Conservation (phyloP, 345 rosid species). For the Acer yangbiense region DNA sequence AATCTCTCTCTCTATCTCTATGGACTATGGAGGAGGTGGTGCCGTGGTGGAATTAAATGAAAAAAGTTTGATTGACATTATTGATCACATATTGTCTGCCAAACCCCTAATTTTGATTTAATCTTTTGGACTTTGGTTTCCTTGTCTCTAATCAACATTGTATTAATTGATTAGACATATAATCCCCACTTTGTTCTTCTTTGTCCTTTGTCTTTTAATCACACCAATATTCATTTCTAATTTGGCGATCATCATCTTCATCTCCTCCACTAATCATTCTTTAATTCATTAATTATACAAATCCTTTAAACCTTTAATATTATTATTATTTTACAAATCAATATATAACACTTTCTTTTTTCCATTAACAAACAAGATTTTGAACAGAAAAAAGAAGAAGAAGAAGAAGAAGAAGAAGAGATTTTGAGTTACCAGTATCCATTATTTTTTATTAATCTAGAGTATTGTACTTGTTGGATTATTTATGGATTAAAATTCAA, state of each 20-base stretch:
- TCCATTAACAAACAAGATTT: neutral
- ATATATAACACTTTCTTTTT: neutral
- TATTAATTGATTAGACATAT: neutral
- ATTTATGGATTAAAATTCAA: too few relatives aligned
- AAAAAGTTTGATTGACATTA: neutral
- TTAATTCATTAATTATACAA: too few relatives aligned
- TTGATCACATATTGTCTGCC: conserved; percentile 30
- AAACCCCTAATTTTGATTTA: conserved; percentile 13
- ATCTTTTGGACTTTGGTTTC: conserved; percentile 26
- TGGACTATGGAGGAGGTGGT: neutral
- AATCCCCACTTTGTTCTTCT: conserved; percentile 13
- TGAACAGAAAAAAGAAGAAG: neutral
- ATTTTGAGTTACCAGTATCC: too few relatives aligned
- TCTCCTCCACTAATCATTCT: too few relatives aligned
- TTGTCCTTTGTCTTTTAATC: conserved; percentile 13
- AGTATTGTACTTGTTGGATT: too few relatives aligned
- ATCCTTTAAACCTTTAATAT: neutral
- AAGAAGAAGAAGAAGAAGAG: neutral
- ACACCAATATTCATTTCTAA: too few relatives aligned
- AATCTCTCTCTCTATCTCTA: too few relatives aligned
- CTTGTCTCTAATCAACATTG: conserved; percentile 26
- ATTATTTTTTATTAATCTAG: too few relatives aligned
- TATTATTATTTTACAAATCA: neutral
- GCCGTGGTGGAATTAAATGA: neutral
- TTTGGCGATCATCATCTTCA: too few relatives aligned